Base-by-base conservation (phyloP, 768 basidiomycete genomes). In the Leucocoprinus leucothites region DNA sequence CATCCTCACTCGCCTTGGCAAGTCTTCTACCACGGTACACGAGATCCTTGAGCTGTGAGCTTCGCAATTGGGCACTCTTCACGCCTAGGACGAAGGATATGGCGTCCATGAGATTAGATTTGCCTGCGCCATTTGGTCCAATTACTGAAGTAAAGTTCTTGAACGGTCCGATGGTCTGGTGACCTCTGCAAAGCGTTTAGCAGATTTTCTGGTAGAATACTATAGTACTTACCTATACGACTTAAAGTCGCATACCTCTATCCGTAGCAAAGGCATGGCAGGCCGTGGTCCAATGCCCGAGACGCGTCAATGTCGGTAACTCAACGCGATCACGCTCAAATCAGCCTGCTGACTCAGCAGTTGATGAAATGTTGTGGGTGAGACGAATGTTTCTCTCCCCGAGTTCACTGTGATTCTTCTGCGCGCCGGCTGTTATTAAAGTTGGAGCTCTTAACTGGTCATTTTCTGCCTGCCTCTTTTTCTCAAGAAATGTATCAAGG, bases 91-190 rank as follows among this genome's bases (percentile, higher is more conserved):
- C 97, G 67, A 99, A 98, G 3, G 97, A 98, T 61, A 99, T 98
- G 49, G 97, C 97, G 67, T 99, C 97, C 97, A 98, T 98, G 53
- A 98, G 84, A 69, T 99, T 99, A 9, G 94, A 96, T 68, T 99
- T 98, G 57, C 97, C 97, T 0, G 96, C 94, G 55, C 97, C 96
- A 87, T 99, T 98, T 34, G 97, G 96, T 19, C 97, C 97, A 63
- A 99, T 98, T 52, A 98, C 81, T 9, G 93, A 96, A 0, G 96
- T 95, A 72, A 99, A 99, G 64, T 87, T 85, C 73, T 82, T 85
- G 75, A 95, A 94, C 1, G 94, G 94, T 0, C 94, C 94, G 46
- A 95, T 92, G 25, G 82, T 81, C 68, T 94, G 90, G 67, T 89
- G 87, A 36, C 87, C 86, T 57, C 88, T 88, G 63, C 9, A 3